Evolutionary conservation across 257 asterid species (phyloP), one percentile per base, ranked within the genome.

Genomic region (Petunia secreta): DNA sequence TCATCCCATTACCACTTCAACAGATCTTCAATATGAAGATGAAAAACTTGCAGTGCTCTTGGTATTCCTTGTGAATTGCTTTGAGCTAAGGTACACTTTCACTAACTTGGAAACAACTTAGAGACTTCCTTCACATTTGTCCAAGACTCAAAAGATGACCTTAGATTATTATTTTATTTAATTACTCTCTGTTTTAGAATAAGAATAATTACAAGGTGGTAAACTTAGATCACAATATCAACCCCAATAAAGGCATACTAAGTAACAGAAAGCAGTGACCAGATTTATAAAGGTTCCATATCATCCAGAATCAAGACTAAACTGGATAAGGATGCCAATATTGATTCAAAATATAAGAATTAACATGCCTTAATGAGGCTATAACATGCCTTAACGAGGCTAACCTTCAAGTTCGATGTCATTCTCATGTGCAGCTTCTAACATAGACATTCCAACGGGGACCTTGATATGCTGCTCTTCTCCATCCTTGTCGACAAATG

Each of bases 391-490:
- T n/a, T 39, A 14, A 43, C 48, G 37, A 54, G 48, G 75, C 77
- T 82, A 75, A 95, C 99, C 99, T 93, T 95, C 99, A 75, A 95
- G 99, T 2, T 93, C 98, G 59, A 93, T 79, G 75, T 91, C 99
- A 87, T 93, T 92, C 78, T 95, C 98, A 65, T 93, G 98, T 64
- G 98, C 97, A 84, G 99, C 98, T 84, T 95, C 99, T 58, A 95
- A 83, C 92, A 95, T 91, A 8, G 99, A 95, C 91, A 87, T 93
- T 84, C 97, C 99, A 62, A 92, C 80, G 46, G 97, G 98, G 77
- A 93, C 98, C 82, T 91, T 87, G 75, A 93, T 87, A 10, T 87
- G 87, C 41, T 84, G 85, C 86, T 95, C 96, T 46, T 95, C 94
- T 78, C 97, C 99, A 86, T 95, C 97, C 87, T 92, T 92, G 85